phyloP scores from a whole-genome alignment of 768 basidiomycete species.

The Pisolithus tinctorius region DNA sequence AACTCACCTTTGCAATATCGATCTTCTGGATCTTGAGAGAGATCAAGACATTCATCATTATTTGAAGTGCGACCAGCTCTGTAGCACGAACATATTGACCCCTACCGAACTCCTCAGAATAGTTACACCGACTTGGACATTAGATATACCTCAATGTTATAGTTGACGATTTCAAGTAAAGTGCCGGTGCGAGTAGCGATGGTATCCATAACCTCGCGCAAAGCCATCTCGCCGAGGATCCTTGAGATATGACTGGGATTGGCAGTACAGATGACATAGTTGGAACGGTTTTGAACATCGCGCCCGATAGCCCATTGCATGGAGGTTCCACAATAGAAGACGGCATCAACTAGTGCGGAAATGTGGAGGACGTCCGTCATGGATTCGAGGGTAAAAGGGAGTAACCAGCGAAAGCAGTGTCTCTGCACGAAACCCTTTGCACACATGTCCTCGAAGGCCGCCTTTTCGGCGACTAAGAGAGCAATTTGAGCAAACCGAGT shows the following conservation, averaged over 20 bases:
- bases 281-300: slow-evolving; percentile 85
- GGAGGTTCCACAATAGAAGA: slow-evolving; percentile 99
- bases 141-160: slow-evolving; percentile 75
- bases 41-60: slow-evolving; percentile 93
- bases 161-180: slow-evolving; percentile 97
- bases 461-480: slow-evolving; percentile 96
- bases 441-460: slow-evolving; percentile 97
- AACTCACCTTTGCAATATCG: slow-evolving; percentile 70
- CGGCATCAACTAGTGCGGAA: slow-evolving; percentile 94
- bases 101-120: slow-evolving; percentile 40
- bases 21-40: slow-evolving; percentile 96
- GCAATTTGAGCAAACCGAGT: slow-evolving; percentile 98
- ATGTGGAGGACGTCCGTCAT: slow-evolving; percentile 96
- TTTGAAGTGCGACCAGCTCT: slow-evolving; percentile 87
- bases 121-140: neutral
- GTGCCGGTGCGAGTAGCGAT: slow-evolving; percentile 75
- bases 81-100: slow-evolving; percentile 99
- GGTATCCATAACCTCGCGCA: slow-evolving; percentile 94
- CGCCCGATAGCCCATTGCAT: slow-evolving; percentile 99
- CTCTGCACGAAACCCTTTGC: slow-evolving; percentile 92
- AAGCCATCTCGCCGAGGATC: slow-evolving; percentile 88
- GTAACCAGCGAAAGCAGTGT: slow-evolving; percentile 94
- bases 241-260: slow-evolving; percentile 94
- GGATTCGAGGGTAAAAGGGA: slow-evolving; percentile 96
- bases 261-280: slow-evolving; percentile 99